Conservation (phyloP, 1,284 basidiomycete species). For the Fomitopsis schrenkii region DNA sequence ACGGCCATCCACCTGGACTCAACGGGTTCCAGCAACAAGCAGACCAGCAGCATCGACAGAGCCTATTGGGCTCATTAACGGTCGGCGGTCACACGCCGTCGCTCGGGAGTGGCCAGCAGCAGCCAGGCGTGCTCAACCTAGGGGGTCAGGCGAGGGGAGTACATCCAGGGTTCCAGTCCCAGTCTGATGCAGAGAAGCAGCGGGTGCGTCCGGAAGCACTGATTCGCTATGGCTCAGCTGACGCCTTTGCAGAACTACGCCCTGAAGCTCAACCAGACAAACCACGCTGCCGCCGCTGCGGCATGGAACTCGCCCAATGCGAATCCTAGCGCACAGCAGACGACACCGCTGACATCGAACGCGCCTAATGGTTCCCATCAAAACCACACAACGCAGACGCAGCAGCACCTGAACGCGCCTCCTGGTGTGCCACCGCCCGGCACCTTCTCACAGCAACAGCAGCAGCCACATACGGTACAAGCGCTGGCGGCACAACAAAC, state of each 20-base stretch:
- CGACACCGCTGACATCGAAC: conserved; percentile 17
- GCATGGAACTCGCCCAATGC: conserved; percentile 57
- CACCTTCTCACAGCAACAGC: conserved; percentile 33
- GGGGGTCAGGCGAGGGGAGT: conserved; percentile 49
- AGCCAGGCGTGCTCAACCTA: conserved; percentile 68
- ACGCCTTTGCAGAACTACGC: conserved; percentile 41
- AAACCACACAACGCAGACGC: conserved; percentile 30
- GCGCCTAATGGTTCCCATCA: conserved; percentile 29
- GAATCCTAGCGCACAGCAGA: conserved; percentile 31
- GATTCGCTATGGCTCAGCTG: conserved; percentile 4
- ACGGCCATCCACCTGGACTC: conserved; percentile 63
- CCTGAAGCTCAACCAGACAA: conserved; percentile 58
- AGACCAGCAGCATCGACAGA: conserved; percentile 51
- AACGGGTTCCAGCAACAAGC: conserved; percentile 59
- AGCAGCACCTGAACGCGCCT: conserved; percentile 41
- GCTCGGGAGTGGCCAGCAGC: conserved; percentile 31
- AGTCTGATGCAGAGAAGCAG: conserved; percentile 64
- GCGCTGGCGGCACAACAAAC: conserved; percentile 28
- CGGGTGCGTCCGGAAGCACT: conserved; percentile 47
- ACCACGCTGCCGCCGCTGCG: conserved; percentile 38
- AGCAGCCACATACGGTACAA: conserved; percentile 26
- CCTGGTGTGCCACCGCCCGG: conserved; percentile 50
- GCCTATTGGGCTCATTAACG: conserved; percentile 46
- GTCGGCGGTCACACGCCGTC: conserved; percentile 32
- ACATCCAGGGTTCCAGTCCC: conserved; percentile 58